Evolutionary conservation across 306 rosid species (phyloP), one percentile per base, ranked within the genome.

Genomic region (Abrus precatorius): DNA sequence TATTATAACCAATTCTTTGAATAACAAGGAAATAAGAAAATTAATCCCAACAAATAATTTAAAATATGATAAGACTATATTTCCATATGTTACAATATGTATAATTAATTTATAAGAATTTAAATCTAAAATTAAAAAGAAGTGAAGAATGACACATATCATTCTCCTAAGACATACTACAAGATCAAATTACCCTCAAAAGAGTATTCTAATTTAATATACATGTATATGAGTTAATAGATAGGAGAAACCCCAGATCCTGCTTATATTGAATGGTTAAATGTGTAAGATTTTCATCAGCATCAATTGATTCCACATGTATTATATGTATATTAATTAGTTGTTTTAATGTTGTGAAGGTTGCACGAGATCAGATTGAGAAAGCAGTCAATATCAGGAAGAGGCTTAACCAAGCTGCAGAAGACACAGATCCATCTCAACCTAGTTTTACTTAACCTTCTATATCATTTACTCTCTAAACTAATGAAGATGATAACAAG

Each of bases 401-500:
- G 81, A 83, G 87, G 80, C 71, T 88, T 7, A 86, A 85, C 86
- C 81, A 76, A 40, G 64, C 86, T 79, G 60, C 87, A 50, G 94
- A 92, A 67, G 79, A 83, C 45, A 54, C 81, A 7, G 68, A 74
- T 34, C 81, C 85, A 10, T 60, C 90, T 70, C 94, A 84, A 76
- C 81, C 82, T 50, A 72, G 86, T 67, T 86, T 72, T 75, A 57
- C 53, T 9, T 94, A 88, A 70, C 75, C 91, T 64, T 53, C 85
- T 67, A 27, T 28, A 47, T 79, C 98, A 63, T 90, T 82, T 88
- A 81, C 87, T 52, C 80, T 82, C 30, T 88, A 86, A 87, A 78
- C 83, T 74, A 67, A 87, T 62, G 97, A 94, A 57, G 98, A 94
- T 74, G 97, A 94, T 70, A 88, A 85, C 86, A 94, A 92, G 81